Percentiles rank a stretch among this genome's conserved stretches.
phyloP scores from a whole-genome alignment of 805 yeast species.

The Phaffomyces thermotolerans region DNA sequence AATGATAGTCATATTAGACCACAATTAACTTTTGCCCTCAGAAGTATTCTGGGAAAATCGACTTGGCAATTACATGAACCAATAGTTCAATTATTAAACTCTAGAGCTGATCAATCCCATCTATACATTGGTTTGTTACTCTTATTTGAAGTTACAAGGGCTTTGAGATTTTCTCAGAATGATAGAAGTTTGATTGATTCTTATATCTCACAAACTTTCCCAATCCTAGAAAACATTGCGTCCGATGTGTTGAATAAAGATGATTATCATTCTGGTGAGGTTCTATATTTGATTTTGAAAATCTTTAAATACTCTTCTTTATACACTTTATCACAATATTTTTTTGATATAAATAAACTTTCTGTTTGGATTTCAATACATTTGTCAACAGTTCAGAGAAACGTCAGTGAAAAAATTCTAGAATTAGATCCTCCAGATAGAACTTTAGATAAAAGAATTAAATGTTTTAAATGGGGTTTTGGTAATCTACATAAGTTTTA shows the following conservation, averaged over 20 bases:
- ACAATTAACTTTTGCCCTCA: conserved; percentile 51
- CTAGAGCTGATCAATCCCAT: conserved; percentile 29
- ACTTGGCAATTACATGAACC: conserved; percentile 25
- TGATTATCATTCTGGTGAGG: conserved; percentile 31
- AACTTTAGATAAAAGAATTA: conserved; percentile 44
- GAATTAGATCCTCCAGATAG: conserved; percentile 43
- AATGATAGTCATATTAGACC: conserved; percentile 39
- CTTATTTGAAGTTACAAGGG: conserved; percentile 47
- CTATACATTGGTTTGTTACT: conserved; percentile 50
- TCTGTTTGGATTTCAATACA: conserved; percentile 63
- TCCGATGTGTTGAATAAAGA: conserved; percentile 26
- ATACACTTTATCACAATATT: conserved; percentile 50
- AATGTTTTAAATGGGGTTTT: conserved; percentile 83
- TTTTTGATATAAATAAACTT: conserved; percentile 30
- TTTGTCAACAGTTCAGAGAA: conserved; percentile 47
- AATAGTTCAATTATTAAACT: conserved; percentile 30
- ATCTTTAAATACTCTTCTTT: conserved; percentile 57
- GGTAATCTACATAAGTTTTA: conserved; percentile 69
- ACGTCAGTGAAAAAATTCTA: conserved; percentile 44
- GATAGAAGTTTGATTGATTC: conserved; percentile 41
- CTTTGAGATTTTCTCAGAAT: conserved; percentile 49
- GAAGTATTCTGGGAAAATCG: conserved; percentile 43
- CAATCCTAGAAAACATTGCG: conserved; percentile 49
- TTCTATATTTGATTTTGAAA: conserved; percentile 58
- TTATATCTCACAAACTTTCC: conserved; percentile 44